Base-by-base conservation (phyloP, 306 rosid species). In the Quercus ilex region DNA sequence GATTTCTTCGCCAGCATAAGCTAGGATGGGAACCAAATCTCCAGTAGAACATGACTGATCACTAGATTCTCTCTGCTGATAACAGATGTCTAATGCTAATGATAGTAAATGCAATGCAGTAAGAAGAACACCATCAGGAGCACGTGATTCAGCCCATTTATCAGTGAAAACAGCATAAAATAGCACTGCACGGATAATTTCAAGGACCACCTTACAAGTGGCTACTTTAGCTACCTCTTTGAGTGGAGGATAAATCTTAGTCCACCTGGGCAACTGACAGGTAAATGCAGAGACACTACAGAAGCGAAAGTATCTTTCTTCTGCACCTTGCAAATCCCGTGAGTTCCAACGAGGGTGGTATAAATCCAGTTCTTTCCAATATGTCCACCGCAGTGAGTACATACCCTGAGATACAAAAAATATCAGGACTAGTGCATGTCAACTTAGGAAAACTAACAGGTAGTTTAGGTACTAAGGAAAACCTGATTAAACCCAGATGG, bases 401-500 rank as follows among this genome's bases (percentile, higher is more conserved):
- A 87, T 96, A 63, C 99, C 99, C 97, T 91, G 75, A 70, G 59
- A 86, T 73, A 69, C 83, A 43, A 79, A 58, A 60, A 70, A 76
- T 60, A 62, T 77, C 56, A 59, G 52, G 71, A 78, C 71, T 79
- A 82, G 75, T 55, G 70, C 46, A 77, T 6, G 75, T 46, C 55
- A 76, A 23, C 62, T 52, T 69, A 74, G 79, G 75, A 77, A 52
- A 71, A 67, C 25, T 6, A 23, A 38, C 41, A 74, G n/a, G 60
- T 49, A 11, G 17, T 56, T 71, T 33, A 59, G 19, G 41, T 38
- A 79, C 52, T 62, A 38, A 6, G 70, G 20, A 41, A 84, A 74
- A 91, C 96, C 91, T 96, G 99, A 82, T 91, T 93, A 79, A 91
- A 88, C 74, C 98, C 98, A 77, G 99, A 90, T 53, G 99, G 99